Evolutionary conservation across 2,329 filamentous ascomycete genomes (phyloP), one percentile per base, ranked within the genome.

Genomic region (Colletotrichum sp.): DNA sequence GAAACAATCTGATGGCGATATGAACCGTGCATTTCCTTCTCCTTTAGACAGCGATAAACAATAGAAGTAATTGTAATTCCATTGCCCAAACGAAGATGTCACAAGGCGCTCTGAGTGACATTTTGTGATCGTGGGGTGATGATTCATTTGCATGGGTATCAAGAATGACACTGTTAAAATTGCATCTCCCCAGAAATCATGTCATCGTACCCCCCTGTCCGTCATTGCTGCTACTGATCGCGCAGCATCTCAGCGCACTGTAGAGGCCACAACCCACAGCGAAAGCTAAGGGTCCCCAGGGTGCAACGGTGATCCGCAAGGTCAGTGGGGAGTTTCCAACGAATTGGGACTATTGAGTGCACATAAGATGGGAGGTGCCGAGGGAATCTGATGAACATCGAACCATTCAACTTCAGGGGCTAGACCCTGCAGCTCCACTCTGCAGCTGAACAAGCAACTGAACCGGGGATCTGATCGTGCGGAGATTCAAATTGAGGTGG

Each of bases 311-410:
- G n/a, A 22, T 22, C 44, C 12, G n/a, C n/a, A 11, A 13, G 0
- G 44, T 52, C 44, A 22, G 44, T 22, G 44, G 44, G 2, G 44
- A 52, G n/a, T 0, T 22, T 0, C n/a, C n/a, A 0, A 0, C 44
- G 44, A 52, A 5, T 22, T 22, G n/a, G 44, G 44, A 22, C n/a
- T n/a, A 0, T 13, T 52, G 44, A 13, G n/a, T 52, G 44, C 44
- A 52, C n/a, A 52, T 52, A 9, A 52, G n/a, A 52, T 52, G 44
- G 44, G 44, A 52, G 6, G 12, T 11, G 0, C 44, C 44, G 44
- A 52, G 44, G n/a, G n/a, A 52, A 52, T 52, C 44, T 52, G n/a
- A 52, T 5, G 44, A 52, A 52, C 44, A 52, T 52, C 44, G 44
- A 52, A 22, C 44, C 11, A 52, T 13, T 52, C n/a, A 22, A 52